A percentile compares a stretch with the other conserved stretches of the same genome.
These are phyloP conservation scores for Schizochytrium sp. DNA, from an alignment of 108 stramenopile genomes.

Conservation along the genomic window DNA sequence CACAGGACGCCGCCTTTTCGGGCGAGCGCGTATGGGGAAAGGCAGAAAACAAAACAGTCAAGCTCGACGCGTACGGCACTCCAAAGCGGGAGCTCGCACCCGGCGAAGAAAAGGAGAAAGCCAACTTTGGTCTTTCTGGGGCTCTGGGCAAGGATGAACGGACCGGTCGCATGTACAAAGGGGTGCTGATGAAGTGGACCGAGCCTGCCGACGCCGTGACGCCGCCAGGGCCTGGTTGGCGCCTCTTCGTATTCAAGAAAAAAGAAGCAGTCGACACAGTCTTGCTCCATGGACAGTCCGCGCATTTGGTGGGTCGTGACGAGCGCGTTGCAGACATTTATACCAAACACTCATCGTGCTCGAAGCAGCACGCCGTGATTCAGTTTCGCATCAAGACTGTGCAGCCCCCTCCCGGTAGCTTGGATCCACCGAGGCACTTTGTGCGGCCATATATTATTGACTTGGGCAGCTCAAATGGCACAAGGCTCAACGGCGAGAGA, in stretches of 20 bases:
- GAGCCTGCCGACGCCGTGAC: slow-evolving; percentile 85
- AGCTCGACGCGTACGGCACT: neutral
- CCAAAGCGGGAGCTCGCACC: neutral
- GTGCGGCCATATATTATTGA: slow-evolving; percentile 88
- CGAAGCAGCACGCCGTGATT: slow-evolving; percentile 89
- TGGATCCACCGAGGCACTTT: neutral
- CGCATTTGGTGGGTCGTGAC: slow-evolving; percentile 85
- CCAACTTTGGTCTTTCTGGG: slow-evolving; percentile 87
- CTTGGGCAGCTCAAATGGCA: slow-evolving; percentile 88
- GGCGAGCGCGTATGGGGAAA: too few relatives aligned
- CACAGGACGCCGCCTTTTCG: neutral
- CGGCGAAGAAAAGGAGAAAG: slow-evolving; percentile 34
- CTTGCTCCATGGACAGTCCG: slow-evolving; percentile 73
- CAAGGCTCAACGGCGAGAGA: slow-evolving; percentile 76
- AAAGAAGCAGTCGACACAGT: slow-evolving; percentile 51
- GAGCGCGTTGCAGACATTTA: slow-evolving; percentile 73
- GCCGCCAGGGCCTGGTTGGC: slow-evolving; percentile 75
- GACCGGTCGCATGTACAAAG: slow-evolving; percentile 81
- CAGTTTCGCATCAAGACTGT: slow-evolving; percentile 67
- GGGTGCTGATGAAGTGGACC: slow-evolving; percentile 77
- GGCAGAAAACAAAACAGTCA: neutral
- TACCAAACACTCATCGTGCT: slow-evolving; percentile 68
- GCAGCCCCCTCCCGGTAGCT: too few relatives aligned
- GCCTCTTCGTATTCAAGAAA: slow-evolving; percentile 80
- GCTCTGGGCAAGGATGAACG: slow-evolving; percentile 75